Conservation (phyloP, 1,284 basidiomycete species). For the Trametes hirsuta region DNA sequence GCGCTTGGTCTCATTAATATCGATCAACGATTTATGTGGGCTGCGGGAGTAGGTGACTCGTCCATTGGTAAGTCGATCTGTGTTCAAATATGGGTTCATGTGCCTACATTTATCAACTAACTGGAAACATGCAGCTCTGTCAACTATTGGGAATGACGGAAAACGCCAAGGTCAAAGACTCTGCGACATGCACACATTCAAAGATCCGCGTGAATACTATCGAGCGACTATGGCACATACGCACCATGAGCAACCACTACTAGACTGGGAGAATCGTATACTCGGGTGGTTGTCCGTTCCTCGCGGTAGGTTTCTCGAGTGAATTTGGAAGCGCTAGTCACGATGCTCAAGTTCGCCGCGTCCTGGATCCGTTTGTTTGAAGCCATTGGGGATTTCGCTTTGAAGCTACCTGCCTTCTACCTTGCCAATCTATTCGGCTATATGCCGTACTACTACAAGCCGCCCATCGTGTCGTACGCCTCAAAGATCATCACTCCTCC, state of each 20-base stretch:
- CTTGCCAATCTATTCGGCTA: slow-evolving; percentile 2
- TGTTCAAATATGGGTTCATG: too few species aligned
- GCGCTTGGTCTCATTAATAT: slow-evolving; percentile 2
- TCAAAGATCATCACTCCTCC: slow-evolving; percentile 7
- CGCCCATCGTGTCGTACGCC: neutral
- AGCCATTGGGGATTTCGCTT: slow-evolving; percentile 7
- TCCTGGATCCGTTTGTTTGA: neutral
- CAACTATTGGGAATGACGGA: neutral
- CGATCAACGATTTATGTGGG: slow-evolving; percentile 5
- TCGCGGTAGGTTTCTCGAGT: neutral
- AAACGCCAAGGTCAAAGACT: neutral
- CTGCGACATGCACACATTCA: neutral
- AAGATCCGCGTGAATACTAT: slow-evolving; percentile 1
- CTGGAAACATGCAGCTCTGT: neutral
- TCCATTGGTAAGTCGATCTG: neutral
- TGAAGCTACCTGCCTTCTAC: slow-evolving; percentile 5
- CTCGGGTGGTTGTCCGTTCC: slow-evolving; percentile 1
- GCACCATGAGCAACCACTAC: neutral
- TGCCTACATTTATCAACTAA: neutral
- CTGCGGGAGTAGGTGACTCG: slow-evolving; percentile 6
- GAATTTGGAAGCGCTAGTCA: too few species aligned
- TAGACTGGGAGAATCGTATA: slow-evolving; percentile 2
- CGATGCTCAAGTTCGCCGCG: neutral
- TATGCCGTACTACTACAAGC: neutral
- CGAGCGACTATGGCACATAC: neutral